phyloP scores from a whole-genome alignment of 164 flowering plant genomes.

The Vitis riparia region DNA sequence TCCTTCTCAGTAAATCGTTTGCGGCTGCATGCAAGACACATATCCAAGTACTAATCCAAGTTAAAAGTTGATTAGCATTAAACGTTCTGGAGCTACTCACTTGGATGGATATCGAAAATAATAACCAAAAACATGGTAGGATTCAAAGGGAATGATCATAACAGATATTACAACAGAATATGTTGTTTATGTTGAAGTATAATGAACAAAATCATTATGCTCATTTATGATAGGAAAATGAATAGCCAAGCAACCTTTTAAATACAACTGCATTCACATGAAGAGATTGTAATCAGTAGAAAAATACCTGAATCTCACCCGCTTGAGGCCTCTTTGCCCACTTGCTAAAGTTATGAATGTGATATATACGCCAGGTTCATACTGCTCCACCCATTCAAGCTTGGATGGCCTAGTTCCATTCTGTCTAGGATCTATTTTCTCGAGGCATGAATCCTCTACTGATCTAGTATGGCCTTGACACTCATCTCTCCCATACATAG shows the following conservation, averaged over 20 bases:
- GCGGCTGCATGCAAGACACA: slow-evolving; percentile 42
- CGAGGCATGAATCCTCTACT: slow-evolving; percentile 19
- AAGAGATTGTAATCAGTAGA: background rate
- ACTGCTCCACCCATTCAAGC: slow-evolving; percentile 66
- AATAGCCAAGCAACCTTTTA: background rate
- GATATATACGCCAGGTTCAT: slow-evolving; percentile 75
- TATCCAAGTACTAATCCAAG: background rate
- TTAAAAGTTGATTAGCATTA: background rate
- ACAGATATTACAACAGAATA: background rate
- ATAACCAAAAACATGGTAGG: background rate
- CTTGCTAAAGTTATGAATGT: slow-evolving; percentile 47
- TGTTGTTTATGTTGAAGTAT: background rate
- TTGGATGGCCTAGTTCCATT: slow-evolving; percentile 24
- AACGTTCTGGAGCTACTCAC: too few relatives aligned
- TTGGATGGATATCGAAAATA: background rate
- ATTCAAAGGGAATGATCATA: background rate
- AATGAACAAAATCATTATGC: too few relatives aligned
- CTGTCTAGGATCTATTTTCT: slow-evolving; percentile 17
- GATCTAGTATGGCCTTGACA: slow-evolving; percentile 12
- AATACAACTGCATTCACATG: background rate
- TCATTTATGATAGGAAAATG: background rate
- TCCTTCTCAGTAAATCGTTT: slow-evolving; percentile 55
- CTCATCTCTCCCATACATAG: slow-evolving; percentile 16
- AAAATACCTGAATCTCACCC: slow-evolving; percentile 76
- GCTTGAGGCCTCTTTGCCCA: slow-evolving; percentile 60